Percentiles rank a stretch among this genome's conserved stretches.
Evolutionary conservation across 1,139 yeast species (phyloP).

Genomic region (Yamadazyma jaroonii): DNA sequence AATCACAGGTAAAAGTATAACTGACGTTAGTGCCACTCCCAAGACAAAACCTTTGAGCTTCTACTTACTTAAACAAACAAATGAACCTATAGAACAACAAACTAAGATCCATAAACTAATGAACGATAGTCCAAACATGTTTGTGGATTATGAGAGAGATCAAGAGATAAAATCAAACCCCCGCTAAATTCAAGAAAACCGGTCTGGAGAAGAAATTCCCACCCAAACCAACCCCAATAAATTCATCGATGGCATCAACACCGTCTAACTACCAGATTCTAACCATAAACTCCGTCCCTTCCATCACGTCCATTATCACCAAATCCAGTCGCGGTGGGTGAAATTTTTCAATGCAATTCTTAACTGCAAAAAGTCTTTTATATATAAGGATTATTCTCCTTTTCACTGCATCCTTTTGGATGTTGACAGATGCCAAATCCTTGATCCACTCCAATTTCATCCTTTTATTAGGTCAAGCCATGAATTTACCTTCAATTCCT

Average conservation of each 20-base stretch:
- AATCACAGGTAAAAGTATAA: constrained; percentile 5
- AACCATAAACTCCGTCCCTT: neutral
- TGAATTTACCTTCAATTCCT: constrained; percentile 48
- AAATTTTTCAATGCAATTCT: constrained; percentile 41
- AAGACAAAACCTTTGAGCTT: neutral
- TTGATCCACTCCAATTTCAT: constrained; percentile 45
- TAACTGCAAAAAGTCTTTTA: constrained; percentile 50
- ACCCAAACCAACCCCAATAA: too few relatives aligned
- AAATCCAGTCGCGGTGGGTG: too few relatives aligned
- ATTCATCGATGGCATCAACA: too few relatives aligned
- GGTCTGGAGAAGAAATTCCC: too few relatives aligned
- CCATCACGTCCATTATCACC: too few relatives aligned
- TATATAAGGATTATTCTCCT: constrained; percentile 50
- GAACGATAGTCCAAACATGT: constrained; percentile 8
- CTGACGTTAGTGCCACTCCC: constrained; percentile 2
- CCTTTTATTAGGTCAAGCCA: constrained; percentile 55
- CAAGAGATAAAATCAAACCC: too few relatives aligned
- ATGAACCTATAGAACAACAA: neutral
- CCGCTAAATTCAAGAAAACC: too few relatives aligned
- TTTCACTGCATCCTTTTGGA: constrained; percentile 50
- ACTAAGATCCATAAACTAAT: constrained; percentile 5
- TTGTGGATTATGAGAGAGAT: too few relatives aligned
- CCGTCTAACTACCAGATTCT: too few relatives aligned
- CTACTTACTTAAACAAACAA: constrained; percentile 1
- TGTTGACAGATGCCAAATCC: constrained; percentile 53